Conservation (phyloP, 2,329 filamentous ascomycete species). For the Hypoxylon sp. region DNA sequence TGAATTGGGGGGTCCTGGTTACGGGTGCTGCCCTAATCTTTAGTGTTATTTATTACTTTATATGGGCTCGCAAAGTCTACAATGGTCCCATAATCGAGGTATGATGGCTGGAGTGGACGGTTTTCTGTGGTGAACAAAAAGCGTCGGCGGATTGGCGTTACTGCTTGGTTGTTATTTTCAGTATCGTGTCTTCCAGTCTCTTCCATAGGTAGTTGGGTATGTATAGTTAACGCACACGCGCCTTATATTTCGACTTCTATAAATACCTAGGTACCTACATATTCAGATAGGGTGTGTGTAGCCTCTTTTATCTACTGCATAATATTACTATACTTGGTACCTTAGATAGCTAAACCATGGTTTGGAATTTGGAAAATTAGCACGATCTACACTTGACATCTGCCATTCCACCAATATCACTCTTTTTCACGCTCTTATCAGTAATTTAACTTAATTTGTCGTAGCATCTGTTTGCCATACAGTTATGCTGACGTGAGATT, state of each 20-base stretch:
- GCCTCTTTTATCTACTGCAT: neutral
- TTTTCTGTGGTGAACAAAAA: neutral
- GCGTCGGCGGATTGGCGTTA: neutral
- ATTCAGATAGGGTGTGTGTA: neutral
- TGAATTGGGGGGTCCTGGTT: slow-evolving; percentile 48
- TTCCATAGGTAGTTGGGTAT: neutral
- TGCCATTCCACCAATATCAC: neutral
- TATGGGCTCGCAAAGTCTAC: slow-evolving; percentile 47
- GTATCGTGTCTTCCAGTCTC: neutral
- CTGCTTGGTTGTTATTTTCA: neutral
- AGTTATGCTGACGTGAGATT: neutral
- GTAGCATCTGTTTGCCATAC: neutral
- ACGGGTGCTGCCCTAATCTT: slow-evolving; percentile 46
- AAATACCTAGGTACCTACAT: neutral
- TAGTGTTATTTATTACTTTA: slow-evolving; percentile 47
- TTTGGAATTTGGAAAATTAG: neutral
- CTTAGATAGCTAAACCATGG: neutral
- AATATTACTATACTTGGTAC: neutral
- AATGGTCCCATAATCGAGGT: slow-evolving; percentile 45
- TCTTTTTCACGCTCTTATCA: neutral
- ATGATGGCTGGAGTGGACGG: neutral
- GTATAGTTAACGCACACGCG: neutral
- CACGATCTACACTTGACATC: neutral
- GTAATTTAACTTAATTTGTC: neutral
- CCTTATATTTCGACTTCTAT: neutral